Percentiles rank a stretch among this genome's conserved stretches.
These are phyloP conservation scores for Epichloe glyceriae DNA, from an alignment of 2,329 filamentous ascomycete species.

Conservation along the genomic window DNA sequence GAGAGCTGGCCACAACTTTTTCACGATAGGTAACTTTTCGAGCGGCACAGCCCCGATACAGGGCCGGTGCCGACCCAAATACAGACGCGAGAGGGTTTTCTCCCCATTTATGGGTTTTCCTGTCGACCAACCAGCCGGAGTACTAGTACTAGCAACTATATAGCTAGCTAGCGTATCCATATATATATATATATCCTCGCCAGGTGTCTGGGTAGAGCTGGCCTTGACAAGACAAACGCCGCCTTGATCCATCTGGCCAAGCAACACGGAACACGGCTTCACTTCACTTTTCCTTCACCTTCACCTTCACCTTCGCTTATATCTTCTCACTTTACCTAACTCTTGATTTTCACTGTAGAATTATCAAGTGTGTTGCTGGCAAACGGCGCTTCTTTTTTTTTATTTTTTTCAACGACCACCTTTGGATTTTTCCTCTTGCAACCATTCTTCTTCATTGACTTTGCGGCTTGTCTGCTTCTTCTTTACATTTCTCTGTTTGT, in stretches of 20 bases:
- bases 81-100: no score
- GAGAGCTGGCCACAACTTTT: no score
- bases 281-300: not conserved
- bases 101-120: no score
- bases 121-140: no score
- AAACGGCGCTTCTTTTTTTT: not conserved
- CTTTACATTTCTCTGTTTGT: no score
- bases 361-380: not conserved
- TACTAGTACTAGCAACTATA: no score
- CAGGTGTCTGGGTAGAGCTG: constrained; percentile 16
- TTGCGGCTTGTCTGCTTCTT: no score
- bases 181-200: no score
- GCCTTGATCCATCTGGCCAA: not conserved
- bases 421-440: not conserved
- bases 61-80: no score
- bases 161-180: no score
- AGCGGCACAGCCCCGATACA: no score
- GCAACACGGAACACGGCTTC: not conserved
- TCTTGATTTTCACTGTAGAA: not conserved
- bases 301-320: not conserved
- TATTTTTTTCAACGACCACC: not conserved
- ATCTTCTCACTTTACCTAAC: not conserved
- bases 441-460: not conserved
- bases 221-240: not conserved
- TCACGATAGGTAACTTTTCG: no score